These are phyloP conservation scores for Xylariaceae sp. DNA, from an alignment of 2,329 filamentous ascomycete genomes.

Conservation along the genomic window DNA sequence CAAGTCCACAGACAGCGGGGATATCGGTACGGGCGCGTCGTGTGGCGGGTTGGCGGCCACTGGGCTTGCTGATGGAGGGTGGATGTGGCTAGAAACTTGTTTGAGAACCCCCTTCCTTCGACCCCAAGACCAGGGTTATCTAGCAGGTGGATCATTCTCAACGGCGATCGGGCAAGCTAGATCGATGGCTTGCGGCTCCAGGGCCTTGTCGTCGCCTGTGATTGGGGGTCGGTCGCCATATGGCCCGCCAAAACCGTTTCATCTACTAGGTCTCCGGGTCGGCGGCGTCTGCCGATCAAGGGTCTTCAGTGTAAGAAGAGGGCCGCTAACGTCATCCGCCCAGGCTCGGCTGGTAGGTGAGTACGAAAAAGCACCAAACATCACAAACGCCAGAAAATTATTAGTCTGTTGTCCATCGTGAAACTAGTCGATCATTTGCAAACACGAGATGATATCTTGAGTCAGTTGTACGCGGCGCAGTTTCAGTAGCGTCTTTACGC, in stretches of 20 bases:
- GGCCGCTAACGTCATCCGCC: conserved; percentile 15
- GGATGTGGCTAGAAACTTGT: conserved; percentile 30
- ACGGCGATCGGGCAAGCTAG: conserved; percentile 4
- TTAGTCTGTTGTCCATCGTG: no score
- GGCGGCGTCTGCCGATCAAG: conserved; percentile 4
- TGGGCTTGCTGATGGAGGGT: conserved; percentile 6
- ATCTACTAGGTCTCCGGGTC: conserved; percentile 3
- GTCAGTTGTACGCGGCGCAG: no score
- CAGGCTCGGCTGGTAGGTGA: no score
- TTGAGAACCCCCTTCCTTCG: conserved; percentile 9
- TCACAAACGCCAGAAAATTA: no score
- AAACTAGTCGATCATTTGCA: no score
- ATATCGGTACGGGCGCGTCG: no score
- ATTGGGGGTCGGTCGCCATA: conserved; percentile 5
- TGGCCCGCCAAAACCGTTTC: conserved; percentile 8
- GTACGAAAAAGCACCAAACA: background rate
- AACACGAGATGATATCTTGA: no score
- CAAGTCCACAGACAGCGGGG: no score
- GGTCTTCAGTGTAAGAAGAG: background rate
- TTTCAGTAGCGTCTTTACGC: no score
- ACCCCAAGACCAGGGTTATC: conserved; percentile 7
- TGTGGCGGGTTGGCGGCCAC: conserved; percentile 22
- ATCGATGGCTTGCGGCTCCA: conserved; percentile 12
- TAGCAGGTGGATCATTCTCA: conserved; percentile 2
- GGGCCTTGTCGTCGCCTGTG: background rate